Conservation (phyloP, 1,284 basidiomycete genomes). For the Cryptococcus jaspeensis region DNA sequence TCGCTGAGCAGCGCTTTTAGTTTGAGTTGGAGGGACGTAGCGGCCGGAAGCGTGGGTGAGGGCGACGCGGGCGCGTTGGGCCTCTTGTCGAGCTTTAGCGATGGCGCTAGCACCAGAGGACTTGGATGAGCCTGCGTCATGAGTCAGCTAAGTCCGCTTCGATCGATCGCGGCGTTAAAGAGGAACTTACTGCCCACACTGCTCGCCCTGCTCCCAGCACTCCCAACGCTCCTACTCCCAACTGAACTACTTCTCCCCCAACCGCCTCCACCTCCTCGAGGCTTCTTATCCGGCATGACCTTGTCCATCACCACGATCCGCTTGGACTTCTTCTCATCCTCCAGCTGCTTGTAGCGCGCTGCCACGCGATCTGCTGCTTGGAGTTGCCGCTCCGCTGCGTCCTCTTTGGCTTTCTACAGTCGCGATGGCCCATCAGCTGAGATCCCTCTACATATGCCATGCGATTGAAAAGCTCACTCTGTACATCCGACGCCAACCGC, state of each 20-base stretch:
- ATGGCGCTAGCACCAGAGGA: constrained; percentile 17
- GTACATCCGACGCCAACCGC: constrained; percentile 46
- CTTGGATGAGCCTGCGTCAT: background rate
- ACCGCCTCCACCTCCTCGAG: constrained; percentile 5
- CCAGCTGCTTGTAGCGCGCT: constrained; percentile 39
- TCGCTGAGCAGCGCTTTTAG: background rate
- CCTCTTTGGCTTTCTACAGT: constrained; percentile 38
- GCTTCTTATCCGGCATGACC: constrained; percentile 21
- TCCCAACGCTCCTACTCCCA: constrained; percentile 3
- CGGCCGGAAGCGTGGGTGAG: constrained; percentile 43
- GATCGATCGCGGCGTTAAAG: background rate
- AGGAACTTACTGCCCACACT: background rate
- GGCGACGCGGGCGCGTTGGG: constrained; percentile 37
- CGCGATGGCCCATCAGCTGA: constrained; percentile 1
- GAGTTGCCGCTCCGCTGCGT: constrained; percentile 30
- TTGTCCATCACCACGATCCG: constrained; percentile 39
- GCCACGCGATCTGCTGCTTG: constrained; percentile 32
- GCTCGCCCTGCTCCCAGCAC: background rate
- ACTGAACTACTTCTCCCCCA: constrained; percentile 7
- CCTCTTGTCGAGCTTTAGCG: constrained; percentile 38
- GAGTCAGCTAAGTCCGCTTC: background rate
- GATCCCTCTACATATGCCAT: background rate
- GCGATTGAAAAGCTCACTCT: constrained; percentile 23
- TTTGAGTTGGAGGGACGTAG: constrained; percentile 28
- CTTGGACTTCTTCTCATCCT: constrained; percentile 35